Evolutionary conservation across 352 stramenopile species (phyloP).

Genomic region (Phytophthora colocasiae): DNA sequence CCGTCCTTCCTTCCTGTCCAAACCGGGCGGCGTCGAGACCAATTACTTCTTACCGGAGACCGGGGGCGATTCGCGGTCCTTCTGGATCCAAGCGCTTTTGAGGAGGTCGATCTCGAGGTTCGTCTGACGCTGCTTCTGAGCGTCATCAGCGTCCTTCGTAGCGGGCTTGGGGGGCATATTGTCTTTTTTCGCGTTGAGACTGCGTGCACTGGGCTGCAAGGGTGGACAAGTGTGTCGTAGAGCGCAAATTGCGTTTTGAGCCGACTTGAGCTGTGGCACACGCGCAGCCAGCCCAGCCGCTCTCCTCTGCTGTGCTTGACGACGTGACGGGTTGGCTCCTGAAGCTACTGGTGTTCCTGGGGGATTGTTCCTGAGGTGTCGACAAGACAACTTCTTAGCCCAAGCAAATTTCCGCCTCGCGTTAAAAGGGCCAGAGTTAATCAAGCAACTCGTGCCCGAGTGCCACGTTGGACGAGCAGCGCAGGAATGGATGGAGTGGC

Average conservation of each 20-base stretch:
- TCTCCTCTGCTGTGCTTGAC: conserved; percentile 28
- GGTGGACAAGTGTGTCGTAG: conserved; percentile 31
- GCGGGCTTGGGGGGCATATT: conserved; percentile 42
- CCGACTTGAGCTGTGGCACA: conserved; percentile 36
- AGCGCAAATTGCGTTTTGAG: conserved; percentile 50
- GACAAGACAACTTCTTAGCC: conserved; percentile 42
- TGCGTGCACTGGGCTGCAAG: conserved; percentile 3
- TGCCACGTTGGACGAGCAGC: conserved; percentile 32
- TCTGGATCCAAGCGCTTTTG: conserved; percentile 69
- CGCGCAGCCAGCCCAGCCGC: conserved; percentile 24
- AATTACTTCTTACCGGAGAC: conserved; percentile 40
- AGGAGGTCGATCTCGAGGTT: conserved; percentile 73
- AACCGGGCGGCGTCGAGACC: conserved; percentile 1
- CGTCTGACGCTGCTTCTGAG: conserved; percentile 66
- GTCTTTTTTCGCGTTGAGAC: conserved; percentile 20
- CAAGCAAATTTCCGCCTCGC: conserved; percentile 44
- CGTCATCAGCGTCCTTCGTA: conserved; percentile 43
- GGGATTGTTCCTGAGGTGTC: conserved; percentile 40
- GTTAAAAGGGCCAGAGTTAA: conserved; percentile 39
- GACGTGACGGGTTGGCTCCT: conserved; percentile 45
- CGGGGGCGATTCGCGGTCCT: conserved; percentile 55
- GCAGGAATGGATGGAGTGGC: conserved; percentile 22
- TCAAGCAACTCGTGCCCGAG: conserved; percentile 28
- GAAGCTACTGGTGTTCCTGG: conserved; percentile 39
- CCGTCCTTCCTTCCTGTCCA: not conserved